Percentiles rank a stretch among this genome's conserved stretches.
Conservation (phyloP, 1,139 yeast species). For the Debaryomycetaceae sp. region DNA sequence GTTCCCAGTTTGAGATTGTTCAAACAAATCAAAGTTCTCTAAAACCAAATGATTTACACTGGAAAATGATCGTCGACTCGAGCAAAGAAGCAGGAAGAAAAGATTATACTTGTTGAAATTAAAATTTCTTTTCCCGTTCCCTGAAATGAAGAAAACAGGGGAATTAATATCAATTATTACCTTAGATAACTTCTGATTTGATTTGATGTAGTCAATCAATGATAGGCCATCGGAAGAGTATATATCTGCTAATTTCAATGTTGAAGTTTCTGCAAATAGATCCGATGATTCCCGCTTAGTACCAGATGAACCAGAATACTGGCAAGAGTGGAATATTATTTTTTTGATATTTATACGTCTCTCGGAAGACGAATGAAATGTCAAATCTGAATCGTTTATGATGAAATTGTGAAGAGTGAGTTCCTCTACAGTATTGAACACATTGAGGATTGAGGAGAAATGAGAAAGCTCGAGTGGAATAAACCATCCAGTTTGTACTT, state of each 20-base stretch:
- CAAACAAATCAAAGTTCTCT: constrained; percentile 34
- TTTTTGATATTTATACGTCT: constrained; percentile 14
- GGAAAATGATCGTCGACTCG: constrained; percentile 34
- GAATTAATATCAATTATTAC: constrained; percentile 49
- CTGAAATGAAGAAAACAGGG: constrained; percentile 38
- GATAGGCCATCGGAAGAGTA: constrained; percentile 45
- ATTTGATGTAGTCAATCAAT: constrained; percentile 40
- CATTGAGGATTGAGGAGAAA: constrained; percentile 26
- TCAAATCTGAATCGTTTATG: constrained; percentile 29
- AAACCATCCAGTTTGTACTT: constrained; percentile 49
- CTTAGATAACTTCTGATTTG: constrained; percentile 23
- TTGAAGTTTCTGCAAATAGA: constrained; percentile 33
- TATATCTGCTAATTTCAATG: constrained; percentile 34
- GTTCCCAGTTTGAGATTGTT: constrained; percentile 18
- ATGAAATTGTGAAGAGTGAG: constrained; percentile 45
- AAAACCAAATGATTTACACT: constrained; percentile 24
- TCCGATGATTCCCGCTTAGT: constrained; percentile 12
- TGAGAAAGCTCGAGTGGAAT: constrained; percentile 40
- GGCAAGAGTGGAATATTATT: constrained; percentile 24
- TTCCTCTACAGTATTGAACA: constrained; percentile 45
- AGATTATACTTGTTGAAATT: constrained; percentile 36
- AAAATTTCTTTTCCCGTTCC: constrained; percentile 17
- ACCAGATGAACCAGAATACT: constrained; percentile 14
- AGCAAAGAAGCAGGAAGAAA: constrained; percentile 43
- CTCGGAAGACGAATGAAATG: constrained; percentile 3